A percentile compares a stretch with the other conserved stretches of the same genome.
phyloP scores from a whole-genome alignment of 2,329 filamentous ascomycete species.

The Arthroderma sp. region DNA sequence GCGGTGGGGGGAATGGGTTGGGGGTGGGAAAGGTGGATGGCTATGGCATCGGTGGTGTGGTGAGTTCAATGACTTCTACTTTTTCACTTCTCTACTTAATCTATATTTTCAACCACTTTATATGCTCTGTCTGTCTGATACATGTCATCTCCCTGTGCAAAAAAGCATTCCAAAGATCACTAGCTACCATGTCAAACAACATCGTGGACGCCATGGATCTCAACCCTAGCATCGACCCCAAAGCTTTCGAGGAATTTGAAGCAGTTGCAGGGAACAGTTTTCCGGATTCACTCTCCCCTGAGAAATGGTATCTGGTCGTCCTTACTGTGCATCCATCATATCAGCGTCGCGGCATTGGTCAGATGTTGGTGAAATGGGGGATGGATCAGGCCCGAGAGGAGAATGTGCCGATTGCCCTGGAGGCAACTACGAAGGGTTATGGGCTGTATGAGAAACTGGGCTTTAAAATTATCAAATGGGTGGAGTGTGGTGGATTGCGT shows the following conservation, averaged over 20 bases:
- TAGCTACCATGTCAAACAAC: not conserved
- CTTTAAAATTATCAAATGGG: conserved; percentile 10
- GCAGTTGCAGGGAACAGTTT: conserved; percentile 4
- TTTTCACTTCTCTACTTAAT: too few relatives aligned
- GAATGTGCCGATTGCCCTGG: conserved; percentile 12
- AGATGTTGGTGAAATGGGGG: conserved; percentile 12
- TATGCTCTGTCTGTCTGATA: too few relatives aligned
- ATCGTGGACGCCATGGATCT: conserved; percentile 7
- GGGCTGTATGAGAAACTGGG: conserved; percentile 14
- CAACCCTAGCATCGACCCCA: conserved; percentile 6
- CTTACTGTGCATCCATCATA: conserved; percentile 14
- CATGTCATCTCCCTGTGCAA: too few relatives aligned
- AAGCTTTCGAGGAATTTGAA: conserved; percentile 3
- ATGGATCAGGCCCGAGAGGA: conserved; percentile 11
- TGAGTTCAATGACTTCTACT: too few relatives aligned
- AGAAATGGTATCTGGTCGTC: conserved; percentile 15
- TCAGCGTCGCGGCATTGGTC: conserved; percentile 15
- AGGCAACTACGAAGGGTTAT: conserved; percentile 11
- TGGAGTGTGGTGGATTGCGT: conserved; percentile 2
- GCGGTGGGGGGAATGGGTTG: conserved; percentile 7
- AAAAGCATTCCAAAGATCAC: too few relatives aligned
- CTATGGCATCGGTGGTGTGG: too few relatives aligned
- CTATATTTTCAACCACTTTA: too few relatives aligned
- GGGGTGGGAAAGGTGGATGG: not conserved
- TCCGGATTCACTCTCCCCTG: conserved; percentile 10